Base-by-base conservation (phyloP, 495 filamentous ascomycete species). In the Aspergillus bertholletiae region DNA sequence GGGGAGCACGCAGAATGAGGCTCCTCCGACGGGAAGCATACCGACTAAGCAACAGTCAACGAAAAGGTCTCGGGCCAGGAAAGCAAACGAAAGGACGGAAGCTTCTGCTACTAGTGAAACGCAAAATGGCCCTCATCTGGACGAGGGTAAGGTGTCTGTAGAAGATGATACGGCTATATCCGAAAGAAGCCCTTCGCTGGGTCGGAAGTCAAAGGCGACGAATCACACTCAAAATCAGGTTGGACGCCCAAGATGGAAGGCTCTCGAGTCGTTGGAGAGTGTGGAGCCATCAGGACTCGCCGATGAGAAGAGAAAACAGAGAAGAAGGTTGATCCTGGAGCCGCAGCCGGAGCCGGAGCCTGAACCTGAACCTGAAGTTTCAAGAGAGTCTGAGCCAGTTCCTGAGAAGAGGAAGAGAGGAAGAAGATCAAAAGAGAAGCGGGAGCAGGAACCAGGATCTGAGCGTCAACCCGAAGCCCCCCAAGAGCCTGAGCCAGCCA, bases 171-270 rank as follows among this genome's bases (percentile, higher is more conserved):
- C 32, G 53, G 26, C 18, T 34, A 15, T n/a, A 2, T 20, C 7
- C 46, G 47, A 46, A 30, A 32, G 4, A 24, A 32, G 18, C 13
- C 46, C n/a, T 18, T 12, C 21, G 23, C 18, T 32, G 13, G 46
- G 55, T n/a, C 46, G 48, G 3, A 5, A 32, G 9, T 12, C 32
- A 26, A 50, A 28, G n/a, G 28, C 35, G 27, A 34, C 46, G 2
- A 41, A 55, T 3, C 39, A 49, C 21, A 50, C 32, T 24, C 51
- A 51, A 51, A 60, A 57, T 21, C 60, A 56, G 21, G 60, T 48
- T 51, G 56, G 57, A 21, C 56, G 56, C 22, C 56, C 60, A 7
- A 35, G 21, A 48, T 59, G 50, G 49, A 49, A 53, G 26, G 32
- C 39, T 5, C 30, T 32, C 9, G 23, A 12, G 9, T 17, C 53